Conservation (phyloP, 2,329 filamentous ascomycete species). For the Calonectria hawksworthii region DNA sequence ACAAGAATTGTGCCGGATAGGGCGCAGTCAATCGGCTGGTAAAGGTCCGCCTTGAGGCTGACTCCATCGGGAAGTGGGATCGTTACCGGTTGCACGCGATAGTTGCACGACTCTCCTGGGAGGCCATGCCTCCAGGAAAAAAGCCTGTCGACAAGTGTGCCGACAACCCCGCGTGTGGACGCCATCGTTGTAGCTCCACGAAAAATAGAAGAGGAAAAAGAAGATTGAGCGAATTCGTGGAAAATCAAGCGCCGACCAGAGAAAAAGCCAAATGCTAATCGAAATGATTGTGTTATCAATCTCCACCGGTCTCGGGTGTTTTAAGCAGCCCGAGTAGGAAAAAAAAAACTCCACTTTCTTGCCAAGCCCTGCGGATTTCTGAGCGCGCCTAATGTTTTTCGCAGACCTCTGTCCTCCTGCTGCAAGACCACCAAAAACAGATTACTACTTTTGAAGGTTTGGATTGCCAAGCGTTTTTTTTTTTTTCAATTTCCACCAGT, state of each 20-base stretch:
- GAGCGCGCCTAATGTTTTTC: neutral
- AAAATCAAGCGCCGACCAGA: neutral
- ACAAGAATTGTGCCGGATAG: neutral
- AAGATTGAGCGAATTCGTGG: neutral
- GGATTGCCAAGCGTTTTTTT: too few relatives aligned
- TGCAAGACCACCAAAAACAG: too few relatives aligned
- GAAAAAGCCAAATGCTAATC: neutral
- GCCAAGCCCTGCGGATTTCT: neutral
- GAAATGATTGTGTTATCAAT: neutral
- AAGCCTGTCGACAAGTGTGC: neutral
- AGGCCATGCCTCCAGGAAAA: conserved; percentile 1
- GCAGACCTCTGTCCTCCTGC: too few relatives aligned
- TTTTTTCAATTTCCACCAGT: too few relatives aligned
- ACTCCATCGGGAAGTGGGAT: neutral
- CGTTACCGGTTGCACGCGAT: neutral
- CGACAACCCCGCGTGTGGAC: neutral
- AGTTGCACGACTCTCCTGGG: neutral
- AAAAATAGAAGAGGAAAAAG: neutral
- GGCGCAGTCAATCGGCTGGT: neutral
- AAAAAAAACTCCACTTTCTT: neutral
- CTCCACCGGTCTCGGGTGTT: neutral
- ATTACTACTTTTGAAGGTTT: too few relatives aligned
- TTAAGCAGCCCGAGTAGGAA: neutral
- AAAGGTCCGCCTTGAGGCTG: neutral
- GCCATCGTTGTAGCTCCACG: neutral